Percentiles rank a stretch among this genome's conserved stretches.
Evolutionary conservation across 1,139 yeast genomes (phyloP).

Genomic region (Taphrina flavorubra): DNA sequence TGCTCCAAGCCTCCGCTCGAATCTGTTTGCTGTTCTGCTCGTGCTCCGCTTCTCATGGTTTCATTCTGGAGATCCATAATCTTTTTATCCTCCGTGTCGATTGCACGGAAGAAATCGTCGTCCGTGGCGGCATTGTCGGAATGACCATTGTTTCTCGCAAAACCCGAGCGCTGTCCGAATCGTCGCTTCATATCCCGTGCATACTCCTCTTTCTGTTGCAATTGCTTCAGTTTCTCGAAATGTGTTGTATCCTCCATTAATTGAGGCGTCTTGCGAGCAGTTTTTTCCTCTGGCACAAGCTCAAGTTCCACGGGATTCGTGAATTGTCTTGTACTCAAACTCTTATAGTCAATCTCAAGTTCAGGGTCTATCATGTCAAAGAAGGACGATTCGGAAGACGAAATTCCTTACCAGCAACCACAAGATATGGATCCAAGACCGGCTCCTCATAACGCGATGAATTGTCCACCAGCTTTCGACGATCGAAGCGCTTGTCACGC

Average conservation of each 20-base stretch:
- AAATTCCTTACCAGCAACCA: constrained; percentile 9
- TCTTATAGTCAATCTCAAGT: constrained; percentile 16
- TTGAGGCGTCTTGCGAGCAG: constrained; percentile 5
- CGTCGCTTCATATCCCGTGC: constrained; percentile 26
- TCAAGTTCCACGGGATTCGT: constrained; percentile 20
- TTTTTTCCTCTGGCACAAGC: constrained; percentile 23
- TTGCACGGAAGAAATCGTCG: constrained; percentile 9
- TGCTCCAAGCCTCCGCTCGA: neutral
- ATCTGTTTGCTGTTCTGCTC: constrained; percentile 3
- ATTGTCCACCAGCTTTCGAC: constrained; percentile 36
- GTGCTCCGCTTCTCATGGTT: too few species aligned
- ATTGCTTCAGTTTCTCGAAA: constrained; percentile 20
- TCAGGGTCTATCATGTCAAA: constrained; percentile 14
- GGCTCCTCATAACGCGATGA: constrained; percentile 38
- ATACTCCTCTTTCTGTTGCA: constrained; percentile 36
- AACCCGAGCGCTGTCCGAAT: constrained; percentile 27
- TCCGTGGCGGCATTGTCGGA: neutral
- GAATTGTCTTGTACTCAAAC: constrained; percentile 14
- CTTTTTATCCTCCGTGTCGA: neutral
- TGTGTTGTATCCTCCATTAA: constrained; percentile 30
- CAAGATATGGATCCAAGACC: constrained; percentile 30
- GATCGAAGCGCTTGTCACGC: constrained; percentile 19
- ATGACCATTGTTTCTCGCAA: neutral
- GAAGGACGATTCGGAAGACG: neutral
- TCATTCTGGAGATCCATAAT: neutral